Base-by-base conservation (phyloP, 1,139 yeast species). In the Candida sanyaensis region DNA sequence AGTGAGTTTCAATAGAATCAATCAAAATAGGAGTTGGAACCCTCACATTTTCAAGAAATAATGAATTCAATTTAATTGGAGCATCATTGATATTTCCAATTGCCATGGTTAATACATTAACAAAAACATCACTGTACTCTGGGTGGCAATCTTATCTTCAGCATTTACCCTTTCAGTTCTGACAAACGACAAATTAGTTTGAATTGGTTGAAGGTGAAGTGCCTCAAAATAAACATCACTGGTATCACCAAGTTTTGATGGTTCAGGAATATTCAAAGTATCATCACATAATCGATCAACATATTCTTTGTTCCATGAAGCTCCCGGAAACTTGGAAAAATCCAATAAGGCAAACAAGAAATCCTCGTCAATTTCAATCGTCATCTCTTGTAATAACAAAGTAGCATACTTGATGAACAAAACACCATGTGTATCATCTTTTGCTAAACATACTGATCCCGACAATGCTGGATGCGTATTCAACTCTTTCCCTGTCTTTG, bases 41-140 rank as follows among this genome's bases (percentile, higher is more conserved):
- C 53, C 97, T 77, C 11, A 92, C 84, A 63, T 95, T 95, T 59
- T 91, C 97, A 64, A 93, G 79, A 51, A 90, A 80, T 55, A 95
- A 73, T 0, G 99, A 93, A 62, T 93, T 90, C 61, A 95, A 71
- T 58, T 87, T 82, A 36, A 95, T 89, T 2, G 99, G 99, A 0
- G 99, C 99, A 66, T 93, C 98, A 61, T 93, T 92, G 50, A 95
- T 89, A 65, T 93, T 95, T 28, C 99, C 99, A 55, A 95, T 83
- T 0, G 99, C 96, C 98, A 92, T 92, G 0, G 98, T 91, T 52
- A 95, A 72, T 42, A 93, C 84, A 63, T 93, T 91, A 56, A 89
- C 77, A 59, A 91, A 65, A 86, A 87, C 78, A 84, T 79, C 48
- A 87, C 60, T 0, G 96, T 77, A 55, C 86, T 88, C 48, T 81